Evolutionary conservation across 768 basidiomycete species (phyloP), one percentile per base, ranked within the genome.

Genomic region (Ephemerocybe angulata): DNA sequence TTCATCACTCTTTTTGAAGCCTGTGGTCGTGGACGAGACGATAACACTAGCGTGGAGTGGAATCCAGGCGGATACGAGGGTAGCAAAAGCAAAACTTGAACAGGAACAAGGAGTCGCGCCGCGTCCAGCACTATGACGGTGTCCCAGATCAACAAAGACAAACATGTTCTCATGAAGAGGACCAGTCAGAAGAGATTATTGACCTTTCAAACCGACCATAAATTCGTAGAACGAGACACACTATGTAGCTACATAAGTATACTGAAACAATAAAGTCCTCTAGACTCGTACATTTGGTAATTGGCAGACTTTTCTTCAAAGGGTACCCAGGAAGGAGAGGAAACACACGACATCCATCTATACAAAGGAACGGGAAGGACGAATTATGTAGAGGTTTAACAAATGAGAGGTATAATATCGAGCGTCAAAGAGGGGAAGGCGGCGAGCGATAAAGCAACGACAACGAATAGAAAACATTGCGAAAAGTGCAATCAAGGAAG

Each of bases 1-100:
- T 91, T 91, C 86, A 90, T 71, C 35, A 41, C 33, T n/a, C 3
- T 55, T 28, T 30, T 17, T 38, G 15, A 12, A 3, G 41, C 6
- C 25, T 19, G 6, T 4, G 15, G 17, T 21, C 22, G 30, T 11
- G 46, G 6, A 24, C 12, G 13, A 54, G 30, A 43, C 22, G 6
- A 30, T 2, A 15, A 35, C 7, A 25, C 3, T 8, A 25, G n/a
- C 30, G 28, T 29, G 17, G 17, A 33, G 35, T 31, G 10, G 24
- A 52, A 52, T 22, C 21, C 49, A 35, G 28, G 35, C 22, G 19
- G 28, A 15, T 40, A 3, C 5, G 41, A 12, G 12, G 37, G 17
- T 10, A 12, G 21, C 11, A 22, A 43, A 22, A 25, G 21, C 27
- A 43, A 42, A 13, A 31, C 21, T 7, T 22, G n/a, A 5, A 25